Conservation (phyloP, 768 basidiomycete genomes). For the Chalciporus pseudorubinellus region DNA sequence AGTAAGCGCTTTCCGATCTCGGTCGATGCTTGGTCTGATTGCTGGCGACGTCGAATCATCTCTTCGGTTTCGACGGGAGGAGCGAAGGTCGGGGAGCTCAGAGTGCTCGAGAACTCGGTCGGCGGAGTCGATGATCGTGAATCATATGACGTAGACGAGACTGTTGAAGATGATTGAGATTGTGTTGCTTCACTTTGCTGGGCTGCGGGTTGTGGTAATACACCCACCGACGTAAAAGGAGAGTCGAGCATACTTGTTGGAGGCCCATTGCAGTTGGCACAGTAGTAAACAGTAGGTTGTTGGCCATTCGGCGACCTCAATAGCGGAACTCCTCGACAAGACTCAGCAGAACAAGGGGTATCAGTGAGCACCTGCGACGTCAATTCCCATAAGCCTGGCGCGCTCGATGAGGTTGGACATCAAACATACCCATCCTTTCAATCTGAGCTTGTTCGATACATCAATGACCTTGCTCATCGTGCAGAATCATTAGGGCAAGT, state of each 20-base stretch:
- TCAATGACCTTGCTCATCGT: conserved; percentile 52
- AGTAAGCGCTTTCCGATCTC: conserved; percentile 77
- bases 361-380: conserved; percentile 59
- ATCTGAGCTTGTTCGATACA: conserved; percentile 60
- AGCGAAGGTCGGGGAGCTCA: conserved; percentile 62
- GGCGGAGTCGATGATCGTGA: conserved; percentile 75
- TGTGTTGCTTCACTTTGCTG: conserved; percentile 21
- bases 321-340: conserved; percentile 63
- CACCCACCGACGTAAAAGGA: background rate
- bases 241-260: conserved; percentile 30
- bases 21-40: conserved; percentile 76
- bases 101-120: conserved; percentile 64
- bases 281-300: conserved; percentile 48
- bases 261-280: conserved; percentile 59
- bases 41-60: conserved; percentile 64
- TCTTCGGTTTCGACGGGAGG: conserved; percentile 67
- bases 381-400: conserved; percentile 7
- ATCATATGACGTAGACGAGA: conserved; percentile 47
- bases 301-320: conserved; percentile 62
- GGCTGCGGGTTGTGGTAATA: conserved; percentile 11
- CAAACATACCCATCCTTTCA: conserved; percentile 68
- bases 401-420: background rate
- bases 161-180: conserved; percentile 38
- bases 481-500: too few species aligned
- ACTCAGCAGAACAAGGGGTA: conserved; percentile 50